Evolutionary conservation across 2,329 filamentous ascomycete genomes (phyloP).

Genomic region (Leptographium procerum): DNA sequence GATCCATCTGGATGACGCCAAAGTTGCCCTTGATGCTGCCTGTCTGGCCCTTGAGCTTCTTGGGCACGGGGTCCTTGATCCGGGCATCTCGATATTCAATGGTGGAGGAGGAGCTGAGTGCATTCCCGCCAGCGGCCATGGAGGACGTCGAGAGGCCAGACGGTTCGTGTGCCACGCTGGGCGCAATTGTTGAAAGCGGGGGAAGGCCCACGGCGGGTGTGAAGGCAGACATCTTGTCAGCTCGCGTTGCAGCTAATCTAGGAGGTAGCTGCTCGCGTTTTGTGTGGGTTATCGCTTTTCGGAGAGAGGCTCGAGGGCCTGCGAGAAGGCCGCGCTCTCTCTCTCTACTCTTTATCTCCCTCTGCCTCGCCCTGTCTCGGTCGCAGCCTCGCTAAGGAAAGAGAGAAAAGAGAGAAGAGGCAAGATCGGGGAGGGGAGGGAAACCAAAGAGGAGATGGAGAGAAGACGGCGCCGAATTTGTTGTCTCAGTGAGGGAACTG

Average conservation of each 20-base stretch:
- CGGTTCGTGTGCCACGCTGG: conserved; percentile 2
- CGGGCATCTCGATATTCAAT: conserved; percentile 29
- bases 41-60: conserved; percentile 48
- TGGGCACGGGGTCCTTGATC: conserved; percentile 47
- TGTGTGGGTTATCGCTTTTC: not conserved
- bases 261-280: too few relatives aligned
- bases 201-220: conserved; percentile 8
- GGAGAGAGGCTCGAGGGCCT: not conserved
- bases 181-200: conserved; percentile 10
- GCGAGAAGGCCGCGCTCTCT: too few relatives aligned
- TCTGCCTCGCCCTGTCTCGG: too few relatives aligned
- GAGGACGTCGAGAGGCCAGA: not conserved
- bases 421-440: not conserved
- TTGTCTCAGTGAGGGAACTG: not conserved
- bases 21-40: conserved; percentile 49
- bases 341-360: too few relatives aligned
- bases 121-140: not conserved
- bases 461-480: not conserved
- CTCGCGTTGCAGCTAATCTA: too few relatives aligned
- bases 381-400: not conserved
- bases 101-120: not conserved
- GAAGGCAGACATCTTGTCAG: conserved; percentile 8
- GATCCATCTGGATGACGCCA: conserved; percentile 50
- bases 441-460: not conserved
- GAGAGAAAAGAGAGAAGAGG: not conserved